Conservation (phyloP, 78 protist species). For the Dictyostelium firmibasis region DNA sequence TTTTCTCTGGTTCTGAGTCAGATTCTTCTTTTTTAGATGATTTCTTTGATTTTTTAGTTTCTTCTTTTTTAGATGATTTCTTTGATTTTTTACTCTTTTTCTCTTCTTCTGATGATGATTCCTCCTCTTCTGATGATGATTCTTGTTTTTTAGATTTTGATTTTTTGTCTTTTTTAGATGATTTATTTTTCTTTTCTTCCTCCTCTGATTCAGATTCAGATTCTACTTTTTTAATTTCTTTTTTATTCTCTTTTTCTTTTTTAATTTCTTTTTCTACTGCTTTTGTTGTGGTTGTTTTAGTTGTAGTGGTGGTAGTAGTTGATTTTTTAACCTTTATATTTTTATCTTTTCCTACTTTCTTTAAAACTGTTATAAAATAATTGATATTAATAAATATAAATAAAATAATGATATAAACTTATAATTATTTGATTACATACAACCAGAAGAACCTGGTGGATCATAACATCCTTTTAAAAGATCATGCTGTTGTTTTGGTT, state of each 20-base stretch:
- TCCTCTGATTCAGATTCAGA: not conserved
- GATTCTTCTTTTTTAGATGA: not conserved
- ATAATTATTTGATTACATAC: conserved; percentile 15
- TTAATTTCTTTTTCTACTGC: not conserved
- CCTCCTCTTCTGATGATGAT: conserved; percentile 19
- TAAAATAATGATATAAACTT: not conserved
- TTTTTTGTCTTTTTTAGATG: not conserved
- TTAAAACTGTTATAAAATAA: not conserved
- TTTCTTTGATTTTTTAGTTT: not conserved
- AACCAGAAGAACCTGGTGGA: conserved; percentile 71
- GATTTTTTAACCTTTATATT: not conserved
- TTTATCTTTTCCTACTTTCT: not conserved
- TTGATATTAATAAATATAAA: not conserved
- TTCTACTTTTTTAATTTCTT: not conserved
- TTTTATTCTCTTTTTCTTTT: conserved; percentile 13
- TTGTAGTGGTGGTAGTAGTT: not conserved
- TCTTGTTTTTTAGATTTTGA: conserved; percentile 19
- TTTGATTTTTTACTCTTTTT: not conserved
- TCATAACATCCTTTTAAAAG: conserved; percentile 11
- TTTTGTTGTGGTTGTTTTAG: not conserved
- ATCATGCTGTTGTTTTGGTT: conserved; percentile 22
- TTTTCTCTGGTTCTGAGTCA: not conserved
- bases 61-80: not conserved
- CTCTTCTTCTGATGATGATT: not conserved
- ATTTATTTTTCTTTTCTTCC: not conserved